Evolutionary conservation across 768 basidiomycete species (phyloP).

Genomic region (Leccinum imitatum): DNA sequence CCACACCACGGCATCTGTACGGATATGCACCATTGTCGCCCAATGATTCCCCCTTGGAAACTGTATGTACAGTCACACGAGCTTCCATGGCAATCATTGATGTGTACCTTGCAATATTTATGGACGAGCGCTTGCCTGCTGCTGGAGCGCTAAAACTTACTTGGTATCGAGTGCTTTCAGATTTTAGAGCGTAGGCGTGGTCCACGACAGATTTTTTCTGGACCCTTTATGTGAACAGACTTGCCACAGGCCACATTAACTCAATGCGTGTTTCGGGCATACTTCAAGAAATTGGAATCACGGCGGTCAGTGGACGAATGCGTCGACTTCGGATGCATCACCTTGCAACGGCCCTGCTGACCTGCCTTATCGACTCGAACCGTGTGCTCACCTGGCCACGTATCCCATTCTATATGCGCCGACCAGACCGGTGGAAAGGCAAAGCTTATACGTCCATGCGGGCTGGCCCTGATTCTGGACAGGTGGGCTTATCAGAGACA

Average conservation of each 20-base stretch:
- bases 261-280: neutral
- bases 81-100: neutral
- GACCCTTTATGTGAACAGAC: neutral
- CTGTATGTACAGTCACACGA: neutral
- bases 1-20: neutral
- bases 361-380: neutral
- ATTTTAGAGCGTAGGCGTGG: neutral
- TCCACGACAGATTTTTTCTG: neutral
- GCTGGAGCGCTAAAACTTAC: neutral
- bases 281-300: neutral
- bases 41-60: neutral
- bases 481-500: neutral
- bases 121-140: neutral
- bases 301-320: neutral
- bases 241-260: neutral
- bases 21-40: neutral
- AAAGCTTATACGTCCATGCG: constrained; percentile 7
- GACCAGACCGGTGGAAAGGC: neutral
- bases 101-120: neutral
- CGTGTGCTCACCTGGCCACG: neutral
- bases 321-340: neutral
- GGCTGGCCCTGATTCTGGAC: neutral
- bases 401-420: neutral
- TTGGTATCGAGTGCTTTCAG: neutral
- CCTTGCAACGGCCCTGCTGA: neutral